These are phyloP conservation scores for Globisporangium iwayamae DNA, from an alignment of 352 stramenopile genomes.

Conservation along the genomic window DNA sequence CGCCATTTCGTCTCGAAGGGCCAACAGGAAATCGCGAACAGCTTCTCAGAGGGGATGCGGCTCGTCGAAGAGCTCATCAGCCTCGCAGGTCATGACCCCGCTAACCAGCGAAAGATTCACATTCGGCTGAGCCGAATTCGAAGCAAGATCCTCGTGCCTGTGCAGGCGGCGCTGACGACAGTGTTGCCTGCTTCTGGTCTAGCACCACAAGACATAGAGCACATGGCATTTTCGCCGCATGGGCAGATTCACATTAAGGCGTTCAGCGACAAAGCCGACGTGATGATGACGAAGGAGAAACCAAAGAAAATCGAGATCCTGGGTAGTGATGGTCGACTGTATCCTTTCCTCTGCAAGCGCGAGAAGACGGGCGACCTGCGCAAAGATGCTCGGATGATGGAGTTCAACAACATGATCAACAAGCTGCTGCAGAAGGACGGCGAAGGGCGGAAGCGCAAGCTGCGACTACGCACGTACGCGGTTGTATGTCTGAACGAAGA, in stretches of 20 bases:
- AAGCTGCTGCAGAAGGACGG: slow-evolving; percentile 93
- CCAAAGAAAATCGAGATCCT: slow-evolving; percentile 96
- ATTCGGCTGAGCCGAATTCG: slow-evolving; percentile 69
- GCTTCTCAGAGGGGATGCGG: slow-evolving; percentile 83
- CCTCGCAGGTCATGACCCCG: slow-evolving; percentile 88
- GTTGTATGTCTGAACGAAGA: slow-evolving; percentile 99
- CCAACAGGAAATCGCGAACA: slow-evolving; percentile 64
- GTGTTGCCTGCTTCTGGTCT: slow-evolving; percentile 64
- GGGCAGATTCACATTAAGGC: slow-evolving; percentile 84
- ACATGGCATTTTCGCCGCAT: slow-evolving; percentile 59
- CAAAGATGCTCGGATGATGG: slow-evolving; percentile 99
- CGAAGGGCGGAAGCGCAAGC: slow-evolving; percentile 86
- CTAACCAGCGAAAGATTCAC: slow-evolving; percentile 77
- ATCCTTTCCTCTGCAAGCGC: slow-evolving; percentile 94
- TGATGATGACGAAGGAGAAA: slow-evolving; percentile 99
- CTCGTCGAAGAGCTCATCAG: slow-evolving; percentile 94
- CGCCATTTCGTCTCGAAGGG: slow-evolving; percentile 65
- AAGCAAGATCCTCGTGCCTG: slow-evolving; percentile 74
- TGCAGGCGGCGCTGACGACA: slow-evolving; percentile 72
- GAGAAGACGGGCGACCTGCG: slow-evolving; percentile 98
- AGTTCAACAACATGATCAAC: slow-evolving; percentile 99
- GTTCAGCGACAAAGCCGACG: slow-evolving; percentile 89
- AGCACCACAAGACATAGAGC: slow-evolving; percentile 44
- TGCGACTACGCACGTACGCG: slow-evolving; percentile 97
- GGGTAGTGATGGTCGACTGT: slow-evolving; percentile 65